Evolutionary conservation across 495 filamentous ascomycete genomes (phyloP), one percentile per base, ranked within the genome.

Genomic region (Penicillium steckii): DNA sequence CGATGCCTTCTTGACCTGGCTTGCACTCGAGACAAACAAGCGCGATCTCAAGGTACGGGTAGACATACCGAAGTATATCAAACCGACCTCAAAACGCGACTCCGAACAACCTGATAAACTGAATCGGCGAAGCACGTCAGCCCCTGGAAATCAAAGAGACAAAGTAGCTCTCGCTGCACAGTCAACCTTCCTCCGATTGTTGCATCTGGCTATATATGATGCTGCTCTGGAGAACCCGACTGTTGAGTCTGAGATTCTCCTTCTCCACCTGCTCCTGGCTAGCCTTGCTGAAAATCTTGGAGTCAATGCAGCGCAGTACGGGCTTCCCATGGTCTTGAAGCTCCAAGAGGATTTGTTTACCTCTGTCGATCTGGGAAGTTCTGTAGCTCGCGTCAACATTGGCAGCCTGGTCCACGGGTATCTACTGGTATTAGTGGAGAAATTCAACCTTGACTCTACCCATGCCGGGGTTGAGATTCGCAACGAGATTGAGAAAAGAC

Each of bases 351-450:
- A 95, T 59, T 85, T 92, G 46, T 79, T 80, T 46, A 80, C 80
- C 17, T 78, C 82, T 5, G 82, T 85, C 38, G 77, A 66, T 25
- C 41, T 77, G 33, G 54, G 60, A 7, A 68, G 80, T 22, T 81
- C 80, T 0, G 59, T 75, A 37, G 76, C 81, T 2, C 92, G 90
- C 57, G 77, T 94, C 21, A 84, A 88, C 22, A 74, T 94, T 18
- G 92, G 89, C 29, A 90, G 86, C 61, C 73, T 97, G 44, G 86
- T 91, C 19, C 88, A 93, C 62, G 91, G 91, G 5, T 96, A 96
- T 69, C 80, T 96, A 40, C 90, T 88, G 83, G 76, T 82, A 15
- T 57, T 96, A 51, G 85, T 79, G 17, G 85, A 92, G 54, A 83
- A 80, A 48, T 94, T 95, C 55, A 83, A 89, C 9, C 85, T 93